These are phyloP conservation scores for Arthrobotrys entomopaga DNA, from an alignment of 2,329 filamentous ascomycete genomes.

Conservation along the genomic window DNA sequence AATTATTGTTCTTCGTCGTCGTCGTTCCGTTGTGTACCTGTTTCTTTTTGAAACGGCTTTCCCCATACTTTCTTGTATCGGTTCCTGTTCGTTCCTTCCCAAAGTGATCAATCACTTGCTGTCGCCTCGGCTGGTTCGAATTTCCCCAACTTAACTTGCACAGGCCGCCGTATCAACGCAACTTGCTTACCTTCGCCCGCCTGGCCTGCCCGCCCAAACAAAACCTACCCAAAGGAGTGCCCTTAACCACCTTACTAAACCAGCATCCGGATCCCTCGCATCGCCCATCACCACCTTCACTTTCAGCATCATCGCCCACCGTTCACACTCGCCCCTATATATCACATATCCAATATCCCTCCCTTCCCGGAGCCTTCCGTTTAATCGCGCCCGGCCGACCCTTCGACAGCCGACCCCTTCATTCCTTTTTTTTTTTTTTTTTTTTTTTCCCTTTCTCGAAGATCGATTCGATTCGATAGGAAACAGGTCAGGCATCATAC, in stretches of 20 bases:
- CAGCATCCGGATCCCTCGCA: conserved; percentile 45
- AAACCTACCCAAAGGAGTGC: conserved; percentile 11
- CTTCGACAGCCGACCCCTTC: background rate
- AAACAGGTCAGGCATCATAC: too few species aligned
- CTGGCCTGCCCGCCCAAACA: background rate
- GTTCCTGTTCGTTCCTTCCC: conserved; percentile 23
- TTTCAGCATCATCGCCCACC: conserved; percentile 5
- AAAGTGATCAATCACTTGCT: conserved; percentile 3
- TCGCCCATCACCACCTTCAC: conserved; percentile 31
- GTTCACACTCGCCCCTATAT: background rate
- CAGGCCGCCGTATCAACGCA: conserved; percentile 35
- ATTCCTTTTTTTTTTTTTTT: conserved; percentile 3
- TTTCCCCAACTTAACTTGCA: conserved; percentile 17
- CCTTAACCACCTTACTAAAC: conserved; percentile 53
- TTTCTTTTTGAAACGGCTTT: conserved; percentile 7
- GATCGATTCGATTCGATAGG: too few species aligned
- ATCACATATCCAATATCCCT: background rate
- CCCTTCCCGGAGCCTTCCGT: conserved; percentile 17
- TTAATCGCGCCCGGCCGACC: conserved; percentile 26
- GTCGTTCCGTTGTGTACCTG: background rate
- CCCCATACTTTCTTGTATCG: conserved; percentile 19
- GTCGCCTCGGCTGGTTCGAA: conserved; percentile 1
- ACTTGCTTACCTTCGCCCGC: conserved; percentile 1
- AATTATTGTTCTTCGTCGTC: conserved; percentile 9
- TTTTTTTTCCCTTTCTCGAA: conserved; percentile 3